Percentiles rank a stretch among this genome's conserved stretches.
Evolutionary conservation across 495 filamentous ascomycete species (phyloP).

Genomic region (Talaromyces proteolyticus): DNA sequence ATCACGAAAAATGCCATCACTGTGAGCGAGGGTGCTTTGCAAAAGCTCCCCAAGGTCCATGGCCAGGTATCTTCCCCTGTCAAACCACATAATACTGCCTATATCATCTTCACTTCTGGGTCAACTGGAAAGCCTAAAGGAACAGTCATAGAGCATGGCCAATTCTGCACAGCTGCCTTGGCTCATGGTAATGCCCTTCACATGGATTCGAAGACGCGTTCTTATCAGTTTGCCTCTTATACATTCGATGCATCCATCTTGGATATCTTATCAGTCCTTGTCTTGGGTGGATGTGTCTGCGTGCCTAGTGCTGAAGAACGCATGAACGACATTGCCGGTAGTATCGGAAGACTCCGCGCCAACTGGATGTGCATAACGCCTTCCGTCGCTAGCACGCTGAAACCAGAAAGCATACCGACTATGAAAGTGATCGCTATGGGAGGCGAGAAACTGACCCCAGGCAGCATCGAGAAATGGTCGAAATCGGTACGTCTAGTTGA

Average conservation of each 20-base stretch:
- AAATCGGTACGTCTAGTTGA: conserved; percentile 39
- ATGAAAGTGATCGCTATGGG: conserved; percentile 44
- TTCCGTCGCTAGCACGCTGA: conserved; percentile 39
- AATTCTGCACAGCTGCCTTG: conserved; percentile 24
- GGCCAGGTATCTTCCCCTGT: conserved; percentile 7
- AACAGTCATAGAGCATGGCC: conserved; percentile 37
- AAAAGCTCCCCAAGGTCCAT: conserved; percentile 17
- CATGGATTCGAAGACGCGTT: conserved; percentile 45
- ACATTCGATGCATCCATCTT: conserved; percentile 62
- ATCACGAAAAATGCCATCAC: conserved; percentile 23
- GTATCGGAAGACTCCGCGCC: conserved; percentile 32
- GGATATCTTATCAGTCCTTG: conserved; percentile 62
- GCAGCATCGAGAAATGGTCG: conserved; percentile 35
- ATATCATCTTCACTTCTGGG: conserved; percentile 46
- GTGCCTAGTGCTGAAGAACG: conserved; percentile 56
- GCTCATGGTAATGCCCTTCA: conserved; percentile 30
- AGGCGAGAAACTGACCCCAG: conserved; percentile 50
- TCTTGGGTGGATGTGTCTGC: conserved; percentile 58
- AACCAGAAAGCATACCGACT: conserved; percentile 40
- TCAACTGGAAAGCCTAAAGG: conserved; percentile 47
- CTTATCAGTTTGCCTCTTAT: conserved; percentile 64
- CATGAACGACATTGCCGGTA: conserved; percentile 36
- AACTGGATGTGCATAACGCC: conserved; percentile 36
- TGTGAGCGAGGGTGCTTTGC: conserved; percentile 23
- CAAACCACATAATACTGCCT: conserved; percentile 27